Percentiles rank a stretch among this genome's conserved stretches.
Evolutionary conservation across 805 yeast genomes (phyloP).

Genomic region (Nakazawaea sp.): DNA sequence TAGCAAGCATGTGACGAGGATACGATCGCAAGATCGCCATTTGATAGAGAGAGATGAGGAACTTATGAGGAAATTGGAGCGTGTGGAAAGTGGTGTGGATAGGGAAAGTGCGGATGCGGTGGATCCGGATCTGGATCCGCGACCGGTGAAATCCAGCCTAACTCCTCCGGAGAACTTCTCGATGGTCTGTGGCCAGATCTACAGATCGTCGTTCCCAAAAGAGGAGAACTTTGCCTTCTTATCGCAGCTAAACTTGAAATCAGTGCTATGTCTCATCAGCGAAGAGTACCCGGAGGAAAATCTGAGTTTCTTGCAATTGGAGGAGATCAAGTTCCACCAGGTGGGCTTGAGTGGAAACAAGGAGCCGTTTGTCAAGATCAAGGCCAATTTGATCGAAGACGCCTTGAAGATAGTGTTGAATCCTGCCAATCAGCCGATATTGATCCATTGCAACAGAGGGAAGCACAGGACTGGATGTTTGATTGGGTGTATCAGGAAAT

Average conservation of each 20-base stretch:
- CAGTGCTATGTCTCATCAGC: constrained; percentile 79
- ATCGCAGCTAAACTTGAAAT: constrained; percentile 52
- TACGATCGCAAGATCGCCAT: no score
- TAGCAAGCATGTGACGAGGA: no score
- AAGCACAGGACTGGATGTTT: constrained; percentile 96
- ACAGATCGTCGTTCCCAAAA: constrained; percentile 86
- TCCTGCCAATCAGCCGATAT: constrained; percentile 84
- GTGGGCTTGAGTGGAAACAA: constrained; percentile 94
- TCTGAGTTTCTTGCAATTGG: constrained; percentile 47
- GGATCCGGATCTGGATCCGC: no score
- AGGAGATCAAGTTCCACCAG: constrained; percentile 69
- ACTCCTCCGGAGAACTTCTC: constrained; percentile 90
- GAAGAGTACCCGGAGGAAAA: constrained; percentile 87
- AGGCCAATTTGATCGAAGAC: constrained; percentile 58
- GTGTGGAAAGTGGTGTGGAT: no score
- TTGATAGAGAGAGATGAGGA: no score
- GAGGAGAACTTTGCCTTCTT: constrained; percentile 74
- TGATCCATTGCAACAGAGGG: constrained; percentile 94
- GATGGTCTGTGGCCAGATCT: constrained; percentile 70
- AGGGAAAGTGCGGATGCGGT: no score
- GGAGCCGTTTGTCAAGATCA: constrained; percentile 81
- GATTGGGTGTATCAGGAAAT: constrained; percentile 83
- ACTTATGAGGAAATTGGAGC: no score
- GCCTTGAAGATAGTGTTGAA: constrained; percentile 78
- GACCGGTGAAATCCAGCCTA: constrained; percentile 16